Percentiles rank a stretch among this genome's conserved stretches.
Conservation (phyloP, 2,329 filamentous ascomycete genomes). For the Phialophora chinensis region DNA sequence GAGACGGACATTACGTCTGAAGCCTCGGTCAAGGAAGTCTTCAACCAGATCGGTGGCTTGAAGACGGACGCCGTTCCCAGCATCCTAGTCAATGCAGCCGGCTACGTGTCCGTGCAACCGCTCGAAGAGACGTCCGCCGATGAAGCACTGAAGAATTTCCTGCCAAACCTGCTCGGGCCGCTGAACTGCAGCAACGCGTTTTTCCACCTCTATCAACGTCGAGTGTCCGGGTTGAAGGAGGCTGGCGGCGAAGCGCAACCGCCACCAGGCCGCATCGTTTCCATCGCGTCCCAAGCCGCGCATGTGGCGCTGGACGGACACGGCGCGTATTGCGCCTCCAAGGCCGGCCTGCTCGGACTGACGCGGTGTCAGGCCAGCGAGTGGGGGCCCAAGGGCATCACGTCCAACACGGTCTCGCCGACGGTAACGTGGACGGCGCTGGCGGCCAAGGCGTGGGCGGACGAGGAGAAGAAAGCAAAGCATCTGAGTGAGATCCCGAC, state of each 20-base stretch:
- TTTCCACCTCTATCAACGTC: conserved; percentile 48
- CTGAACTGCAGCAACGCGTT: conserved; percentile 56
- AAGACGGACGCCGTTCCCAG: conserved; percentile 48
- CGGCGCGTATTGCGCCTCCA: conserved; percentile 57
- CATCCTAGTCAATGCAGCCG: conserved; percentile 52
- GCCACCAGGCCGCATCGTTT: conserved; percentile 53
- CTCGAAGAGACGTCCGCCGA: conserved; percentile 52
- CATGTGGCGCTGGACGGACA: conserved; percentile 55
- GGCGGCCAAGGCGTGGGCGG: conserved; percentile 53
- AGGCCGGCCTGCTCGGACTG: conserved; percentile 53
- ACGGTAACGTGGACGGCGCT: conserved; percentile 56
- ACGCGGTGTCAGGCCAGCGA: conserved; percentile 56
- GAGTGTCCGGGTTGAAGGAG: not conserved
- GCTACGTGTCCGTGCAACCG: conserved; percentile 54
- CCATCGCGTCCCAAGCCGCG: conserved; percentile 55
- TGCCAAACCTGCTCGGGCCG: conserved; percentile 54
- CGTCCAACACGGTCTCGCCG: conserved; percentile 54
- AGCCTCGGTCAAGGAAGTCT: conserved; percentile 54
- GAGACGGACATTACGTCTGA: conserved; percentile 58
- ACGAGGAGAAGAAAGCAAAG: conserved; percentile 44
- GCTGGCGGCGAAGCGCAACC: conserved; percentile 18
- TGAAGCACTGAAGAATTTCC: conserved; percentile 53
- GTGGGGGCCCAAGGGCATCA: conserved; percentile 55
- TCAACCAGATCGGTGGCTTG: conserved; percentile 40
- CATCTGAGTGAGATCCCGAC: conserved; percentile 49